Percentiles rank a stretch among this genome's conserved stretches.
Conservation (phyloP, 2,329 filamentous ascomycete genomes). For the Mollisia scopiformis region DNA sequence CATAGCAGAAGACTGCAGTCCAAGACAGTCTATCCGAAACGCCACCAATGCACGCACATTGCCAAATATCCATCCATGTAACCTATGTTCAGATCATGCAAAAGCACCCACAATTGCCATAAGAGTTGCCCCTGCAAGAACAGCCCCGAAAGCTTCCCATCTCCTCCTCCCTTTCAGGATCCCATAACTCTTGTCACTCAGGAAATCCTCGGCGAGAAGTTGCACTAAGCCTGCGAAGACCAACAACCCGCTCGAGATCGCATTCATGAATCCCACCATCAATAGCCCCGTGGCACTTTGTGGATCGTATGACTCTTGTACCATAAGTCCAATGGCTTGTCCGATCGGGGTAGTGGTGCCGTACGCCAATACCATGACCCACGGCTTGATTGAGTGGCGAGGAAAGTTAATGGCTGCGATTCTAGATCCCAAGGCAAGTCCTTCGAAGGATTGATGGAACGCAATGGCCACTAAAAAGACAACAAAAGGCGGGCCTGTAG, state of each 20-base stretch:
- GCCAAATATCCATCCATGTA: background rate
- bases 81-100: slow-evolving; percentile 43
- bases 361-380: slow-evolving; percentile 80
- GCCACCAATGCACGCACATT: background rate
- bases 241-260: slow-evolving; percentile 77
- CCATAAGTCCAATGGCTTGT: slow-evolving; percentile 77
- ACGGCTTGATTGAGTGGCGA: slow-evolving; percentile 70
- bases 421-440: slow-evolving; percentile 80
- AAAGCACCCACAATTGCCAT: slow-evolving; percentile 72
- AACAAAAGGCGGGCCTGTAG: slow-evolving; percentile 77
- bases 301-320: slow-evolving; percentile 82
- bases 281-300: slow-evolving; percentile 74
- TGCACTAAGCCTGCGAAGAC: slow-evolving; percentile 85
- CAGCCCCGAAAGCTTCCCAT: slow-evolving; percentile 63
- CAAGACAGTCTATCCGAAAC: background rate
- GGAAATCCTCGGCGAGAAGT: slow-evolving; percentile 85
- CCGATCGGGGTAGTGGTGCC: slow-evolving; percentile 79
- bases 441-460: slow-evolving; percentile 89
- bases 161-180: slow-evolving; percentile 59
- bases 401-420: slow-evolving; percentile 85
- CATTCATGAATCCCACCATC: slow-evolving; percentile 87
- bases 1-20: background rate
- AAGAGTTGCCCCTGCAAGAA: slow-evolving; percentile 60
- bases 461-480: slow-evolving; percentile 80
- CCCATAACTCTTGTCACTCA: slow-evolving; percentile 67